These are phyloP conservation scores for Tremellales sp. DNA, from an alignment of 1,284 basidiomycete genomes.

Conservation along the genomic window DNA sequence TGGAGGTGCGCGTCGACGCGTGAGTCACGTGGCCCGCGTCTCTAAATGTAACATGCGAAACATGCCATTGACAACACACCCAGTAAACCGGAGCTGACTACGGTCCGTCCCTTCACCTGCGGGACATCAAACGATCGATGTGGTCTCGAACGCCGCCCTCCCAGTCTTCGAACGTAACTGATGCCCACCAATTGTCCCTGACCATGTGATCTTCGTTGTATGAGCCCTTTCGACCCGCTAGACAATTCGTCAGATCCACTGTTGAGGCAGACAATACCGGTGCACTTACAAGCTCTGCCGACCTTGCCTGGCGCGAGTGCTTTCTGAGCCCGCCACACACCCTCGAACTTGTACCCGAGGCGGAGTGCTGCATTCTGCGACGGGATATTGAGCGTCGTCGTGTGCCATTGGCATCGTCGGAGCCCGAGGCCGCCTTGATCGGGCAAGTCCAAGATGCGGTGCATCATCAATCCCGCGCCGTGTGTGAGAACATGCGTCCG, in stretches of 20 bases:
- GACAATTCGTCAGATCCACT: neutral
- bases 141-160: slow-evolving; percentile 33
- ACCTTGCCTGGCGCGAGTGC: slow-evolving; percentile 29
- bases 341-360: slow-evolving; percentile 35
- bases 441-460: slow-evolving; percentile 32
- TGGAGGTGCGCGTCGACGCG: no score
- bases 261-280: neutral
- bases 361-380: slow-evolving; percentile 27
- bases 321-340: slow-evolving; percentile 24
- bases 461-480: slow-evolving; percentile 36
- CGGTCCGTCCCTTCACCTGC: slow-evolving; percentile 3
- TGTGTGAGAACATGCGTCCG: slow-evolving; percentile 41
- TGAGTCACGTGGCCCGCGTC: no score
- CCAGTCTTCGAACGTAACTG: slow-evolving; percentile 42
- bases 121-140: slow-evolving; percentile 19
- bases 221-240: slow-evolving; percentile 26
- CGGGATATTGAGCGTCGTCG: slow-evolving; percentile 30
- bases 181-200: slow-evolving; percentile 35
- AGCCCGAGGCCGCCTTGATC: slow-evolving; percentile 35
- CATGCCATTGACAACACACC: no score
- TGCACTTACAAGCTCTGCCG: no score
- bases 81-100: no score
- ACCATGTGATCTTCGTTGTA: slow-evolving; percentile 18
- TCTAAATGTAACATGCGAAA: no score
- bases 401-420: slow-evolving; percentile 40